These are phyloP conservation scores for Basidioascus undulatus DNA, from an alignment of 768 basidiomycete species.

Conservation along the genomic window DNA sequence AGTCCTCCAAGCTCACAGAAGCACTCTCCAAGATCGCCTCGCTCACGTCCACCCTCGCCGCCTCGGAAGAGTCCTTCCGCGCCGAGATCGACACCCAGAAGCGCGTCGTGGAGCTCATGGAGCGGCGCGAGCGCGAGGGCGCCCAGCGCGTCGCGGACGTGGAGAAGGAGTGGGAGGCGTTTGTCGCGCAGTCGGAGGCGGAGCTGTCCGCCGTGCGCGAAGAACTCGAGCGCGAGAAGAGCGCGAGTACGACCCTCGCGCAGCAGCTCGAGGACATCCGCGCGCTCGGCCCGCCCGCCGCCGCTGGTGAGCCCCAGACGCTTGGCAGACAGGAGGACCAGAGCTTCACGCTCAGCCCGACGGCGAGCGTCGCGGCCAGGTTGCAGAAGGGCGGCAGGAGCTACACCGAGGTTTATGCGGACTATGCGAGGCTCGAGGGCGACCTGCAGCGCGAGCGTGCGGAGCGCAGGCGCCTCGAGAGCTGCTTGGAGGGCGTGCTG, in stretches of 20 bases:
- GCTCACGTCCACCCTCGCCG: conserved; percentile 51
- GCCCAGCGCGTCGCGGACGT: conserved; percentile 58
- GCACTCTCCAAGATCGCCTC: conserved; percentile 50
- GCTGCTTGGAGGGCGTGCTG: conserved; percentile 50
- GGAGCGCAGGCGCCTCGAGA: conserved; percentile 67
- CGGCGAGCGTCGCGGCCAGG: conserved; percentile 50
- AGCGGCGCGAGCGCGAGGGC: conserved; percentile 63
- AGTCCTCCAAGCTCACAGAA: conserved; percentile 51
- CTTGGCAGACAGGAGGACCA: too few species aligned
- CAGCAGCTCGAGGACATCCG: conserved; percentile 10
- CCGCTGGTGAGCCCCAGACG: neutral
- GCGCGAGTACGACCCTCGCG: conserved; percentile 27
- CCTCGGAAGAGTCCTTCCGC: conserved; percentile 60
- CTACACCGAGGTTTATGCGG: conserved; percentile 82
- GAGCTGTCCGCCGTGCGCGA: conserved; percentile 42
- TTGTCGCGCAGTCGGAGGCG: conserved; percentile 42
- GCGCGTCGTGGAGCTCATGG: conserved; percentile 58
- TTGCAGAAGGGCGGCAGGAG: conserved; percentile 61
- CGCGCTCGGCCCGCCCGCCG: conserved; percentile 2
- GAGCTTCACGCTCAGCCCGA: conserved; percentile 43
- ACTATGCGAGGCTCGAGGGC: conserved; percentile 65
- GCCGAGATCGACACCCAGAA: conserved; percentile 49
- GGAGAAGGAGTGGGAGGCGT: conserved; percentile 55
- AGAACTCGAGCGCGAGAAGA: conserved; percentile 46
- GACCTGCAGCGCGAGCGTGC: conserved; percentile 50